Evolutionary conservation across 2,329 filamentous ascomycete genomes (phyloP), one percentile per base, ranked within the genome.

Genomic region (Aspergillus ruber): DNA sequence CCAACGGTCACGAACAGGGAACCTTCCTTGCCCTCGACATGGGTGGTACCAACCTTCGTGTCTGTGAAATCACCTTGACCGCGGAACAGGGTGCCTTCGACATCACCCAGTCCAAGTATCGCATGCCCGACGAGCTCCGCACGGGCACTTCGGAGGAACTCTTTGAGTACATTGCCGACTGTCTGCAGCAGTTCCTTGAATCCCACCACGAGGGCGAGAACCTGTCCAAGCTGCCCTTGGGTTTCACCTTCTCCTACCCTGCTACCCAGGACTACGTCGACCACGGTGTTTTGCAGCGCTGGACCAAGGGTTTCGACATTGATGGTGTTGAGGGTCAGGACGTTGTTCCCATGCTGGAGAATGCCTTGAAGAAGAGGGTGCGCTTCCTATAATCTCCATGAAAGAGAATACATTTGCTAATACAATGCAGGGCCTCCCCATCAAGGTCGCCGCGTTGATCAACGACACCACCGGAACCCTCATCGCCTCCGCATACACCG

Each of bases 251-350:
- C 74, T 95, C 88, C 3, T 96, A 95, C 68, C 91, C 91, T 2
- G 90, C 90, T 13, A 93, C 88, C 0, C 91, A 96, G 69, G 83
- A 94, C 59, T 91, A 90, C 71, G 90, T 96, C 62, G 89, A 96
- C 58, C 88, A 95, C 68, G 91, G 90, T 57, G 79, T 95, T 35
- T 79, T 96, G 49, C 90, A 96, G 71, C 84, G 90, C 59, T 97
- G 91, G 91, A 96, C 91, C 58, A 97, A 97, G 76, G 91, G 91
- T 2, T 96, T 96, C 64, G 90, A 96, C 65, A 95, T 97, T 68
- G 79, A 83, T 21, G 90, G 89, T 35, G 89, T 96, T 40, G 90
- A 96, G 74, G 90, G 90, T 45, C 62, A 91, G 43, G 91, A 97
- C 61, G 86, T 95, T 23, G 90, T 95, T 8, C 88, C 88, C 43